Conservation (phyloP, 1,284 basidiomycete species). For the Cutaneotrichosporon sp. region DNA sequence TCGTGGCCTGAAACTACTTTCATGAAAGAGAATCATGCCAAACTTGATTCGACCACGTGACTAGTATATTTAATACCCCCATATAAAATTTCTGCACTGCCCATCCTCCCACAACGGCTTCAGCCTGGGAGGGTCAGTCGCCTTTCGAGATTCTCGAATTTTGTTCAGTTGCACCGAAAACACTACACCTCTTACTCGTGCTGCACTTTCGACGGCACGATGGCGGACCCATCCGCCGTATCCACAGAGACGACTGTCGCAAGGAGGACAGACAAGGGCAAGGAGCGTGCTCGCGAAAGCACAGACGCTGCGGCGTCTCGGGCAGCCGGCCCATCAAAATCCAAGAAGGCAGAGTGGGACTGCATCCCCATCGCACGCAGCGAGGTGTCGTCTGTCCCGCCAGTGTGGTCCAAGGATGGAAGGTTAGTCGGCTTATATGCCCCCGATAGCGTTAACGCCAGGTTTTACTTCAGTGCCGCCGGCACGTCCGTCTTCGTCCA, state of each 20-base stretch:
- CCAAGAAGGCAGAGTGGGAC: conserved; percentile 30
- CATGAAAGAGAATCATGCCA: background rate
- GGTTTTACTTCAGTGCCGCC: conserved; percentile 80
- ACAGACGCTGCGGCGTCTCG: background rate
- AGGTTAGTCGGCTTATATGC: too few relatives aligned
- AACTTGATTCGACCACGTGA: conserved; percentile 11
- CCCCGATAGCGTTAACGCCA: too few relatives aligned
- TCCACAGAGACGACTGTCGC: background rate
- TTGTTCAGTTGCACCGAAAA: background rate
- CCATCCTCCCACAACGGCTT: too few relatives aligned
- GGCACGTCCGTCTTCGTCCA: conserved; percentile 75
- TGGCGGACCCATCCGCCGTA: background rate
- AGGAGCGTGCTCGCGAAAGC: conserved; percentile 18
- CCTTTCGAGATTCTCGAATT: background rate
- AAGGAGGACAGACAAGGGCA: conserved; percentile 20
- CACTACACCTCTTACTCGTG: background rate
- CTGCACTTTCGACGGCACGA: background rate
- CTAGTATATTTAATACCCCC: background rate
- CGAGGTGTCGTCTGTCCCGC: conserved; percentile 60
- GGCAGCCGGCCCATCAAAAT: conserved; percentile 11
- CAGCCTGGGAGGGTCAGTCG: background rate
- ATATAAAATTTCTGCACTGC: conserved; percentile 3
- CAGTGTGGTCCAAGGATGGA: conserved; percentile 78
- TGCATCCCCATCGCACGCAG: conserved; percentile 59
- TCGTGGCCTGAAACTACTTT: too few relatives aligned